Conservation (phyloP, 2,329 filamentous ascomycete species). For the Didymella keratinophila region DNA sequence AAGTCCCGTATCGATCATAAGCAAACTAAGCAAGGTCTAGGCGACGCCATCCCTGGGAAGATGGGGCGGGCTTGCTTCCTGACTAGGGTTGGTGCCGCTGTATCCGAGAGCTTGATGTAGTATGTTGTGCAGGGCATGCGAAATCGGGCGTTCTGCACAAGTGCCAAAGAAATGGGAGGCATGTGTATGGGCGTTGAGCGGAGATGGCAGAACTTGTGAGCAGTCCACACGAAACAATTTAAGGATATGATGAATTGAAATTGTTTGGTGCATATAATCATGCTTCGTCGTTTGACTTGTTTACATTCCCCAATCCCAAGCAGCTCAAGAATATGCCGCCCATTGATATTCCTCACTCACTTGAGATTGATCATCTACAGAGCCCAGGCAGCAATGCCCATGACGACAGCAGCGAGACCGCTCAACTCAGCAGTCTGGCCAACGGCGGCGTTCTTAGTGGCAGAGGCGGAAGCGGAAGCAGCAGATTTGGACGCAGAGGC, state of each 20-base stretch:
- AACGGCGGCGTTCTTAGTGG: conserved; percentile 15
- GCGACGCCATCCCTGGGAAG: background rate
- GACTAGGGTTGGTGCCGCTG: background rate
- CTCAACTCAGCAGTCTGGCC: conserved; percentile 14
- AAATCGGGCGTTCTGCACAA: background rate
- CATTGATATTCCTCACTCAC: background rate
- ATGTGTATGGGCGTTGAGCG: background rate
- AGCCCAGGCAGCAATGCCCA: conserved; percentile 27
- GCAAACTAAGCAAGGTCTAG: background rate
- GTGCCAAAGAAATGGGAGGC: background rate
- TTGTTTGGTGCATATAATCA: background rate
- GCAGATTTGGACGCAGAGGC: conserved; percentile 15
- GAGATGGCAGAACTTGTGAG: no score
- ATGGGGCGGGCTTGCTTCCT: background rate
- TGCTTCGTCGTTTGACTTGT: background rate
- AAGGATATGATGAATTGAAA: background rate
- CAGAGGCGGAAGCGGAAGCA: conserved; percentile 11
- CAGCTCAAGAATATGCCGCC: background rate
- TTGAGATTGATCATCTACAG: conserved; percentile 13
- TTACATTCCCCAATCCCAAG: background rate
- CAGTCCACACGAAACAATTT: background rate
- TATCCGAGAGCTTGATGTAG: background rate
- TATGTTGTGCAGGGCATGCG: background rate
- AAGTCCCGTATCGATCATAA: background rate
- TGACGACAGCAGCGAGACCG: conserved; percentile 22